Evolutionary conservation across 495 filamentous ascomycete species (phyloP).

Genomic region (Margaritispora aquatica): DNA sequence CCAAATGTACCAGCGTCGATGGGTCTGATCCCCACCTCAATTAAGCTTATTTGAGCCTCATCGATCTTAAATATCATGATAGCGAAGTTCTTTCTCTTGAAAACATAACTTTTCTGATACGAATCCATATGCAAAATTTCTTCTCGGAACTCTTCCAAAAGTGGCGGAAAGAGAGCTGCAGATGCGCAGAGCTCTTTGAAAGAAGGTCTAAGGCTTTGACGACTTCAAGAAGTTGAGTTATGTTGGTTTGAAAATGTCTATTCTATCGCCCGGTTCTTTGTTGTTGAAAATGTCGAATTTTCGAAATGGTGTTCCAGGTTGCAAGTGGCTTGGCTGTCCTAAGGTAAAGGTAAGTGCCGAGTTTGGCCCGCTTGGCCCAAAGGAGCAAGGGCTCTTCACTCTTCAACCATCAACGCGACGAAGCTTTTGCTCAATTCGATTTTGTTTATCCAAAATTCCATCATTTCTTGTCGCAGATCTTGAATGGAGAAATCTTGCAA

Average conservation of each 20-base stretch:
- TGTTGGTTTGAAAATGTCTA: not conserved
- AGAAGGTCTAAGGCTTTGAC: not conserved
- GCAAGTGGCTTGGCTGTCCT: too few relatives aligned
- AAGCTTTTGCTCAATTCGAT: too few relatives aligned
- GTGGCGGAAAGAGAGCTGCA: not conserved
- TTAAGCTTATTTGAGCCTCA: not conserved
- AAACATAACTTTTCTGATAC: not conserved
- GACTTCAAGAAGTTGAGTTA: not conserved
- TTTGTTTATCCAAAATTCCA: not conserved
- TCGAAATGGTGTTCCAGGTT: too few relatives aligned
- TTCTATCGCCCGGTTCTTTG: not conserved
- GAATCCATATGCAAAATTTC: not conserved
- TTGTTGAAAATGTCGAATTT: too few relatives aligned
- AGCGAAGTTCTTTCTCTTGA: not conserved
- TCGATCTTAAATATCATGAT: not conserved
- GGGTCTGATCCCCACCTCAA: not conserved
- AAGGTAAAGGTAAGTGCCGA: too few relatives aligned
- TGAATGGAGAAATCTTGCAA: not conserved
- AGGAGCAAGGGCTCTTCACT: too few relatives aligned
- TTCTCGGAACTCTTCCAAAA: not conserved
- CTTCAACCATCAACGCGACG: too few relatives aligned
- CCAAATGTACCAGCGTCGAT: not conserved
- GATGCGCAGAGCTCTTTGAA: not conserved
- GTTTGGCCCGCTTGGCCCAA: too few relatives aligned
- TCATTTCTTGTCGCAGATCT: not conserved